Base-by-base conservation (phyloP, 768 basidiomycete species). In the Tulasnella sp. region DNA sequence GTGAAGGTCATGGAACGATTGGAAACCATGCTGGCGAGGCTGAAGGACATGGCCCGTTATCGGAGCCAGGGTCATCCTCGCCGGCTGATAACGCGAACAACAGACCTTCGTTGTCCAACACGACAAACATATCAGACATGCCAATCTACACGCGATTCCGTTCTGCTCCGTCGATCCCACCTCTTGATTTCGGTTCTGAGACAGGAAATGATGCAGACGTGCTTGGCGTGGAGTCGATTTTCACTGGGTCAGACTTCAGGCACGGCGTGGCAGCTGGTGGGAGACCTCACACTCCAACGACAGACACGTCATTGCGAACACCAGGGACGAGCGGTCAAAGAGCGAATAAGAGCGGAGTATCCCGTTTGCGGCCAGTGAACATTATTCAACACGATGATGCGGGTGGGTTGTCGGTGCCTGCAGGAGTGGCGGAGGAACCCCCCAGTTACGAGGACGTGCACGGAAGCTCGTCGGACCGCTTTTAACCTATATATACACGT, bases 381-480 rank as follows among this genome's bases (percentile, higher is more conserved):
- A 21, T 60, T 25, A 35, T 59, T 17, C 59, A 60, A 32, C 59
- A 61, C 23, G 58, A 58, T 9, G 59, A 61, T 51, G 59, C 32
- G n/a, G 59, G 59, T 15, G 29, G 14, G 23, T 11, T 55, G 17
- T 45, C 43, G 1, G 21, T 46, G 6, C 25, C 31, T 11, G 58
- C 43, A 11, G 58, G 59, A 39, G 37, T 61, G 15, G 45, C 59
- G 15, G 59, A 61, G 45, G 40, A 59, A 15, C 59, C 59, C 9
- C 59, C 59, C 25, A 59, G 60, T 19, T 61, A 61, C 37, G 14
- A 27, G 19, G 49, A 42, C 15, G 59, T 61, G 29, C 25, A 59
- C 17, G 29, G 54, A 31, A 57, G n/a, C n/a, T n/a, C n/a, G n/a
- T n/a, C n/a, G n/a, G n/a, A n/a, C n/a, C n/a, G n/a, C n/a, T n/a